A percentile compares a stretch with the other conserved stretches of the same genome.
Conservation (phyloP, 257 asterid genomes). For the Mitragyna speciosa region DNA sequence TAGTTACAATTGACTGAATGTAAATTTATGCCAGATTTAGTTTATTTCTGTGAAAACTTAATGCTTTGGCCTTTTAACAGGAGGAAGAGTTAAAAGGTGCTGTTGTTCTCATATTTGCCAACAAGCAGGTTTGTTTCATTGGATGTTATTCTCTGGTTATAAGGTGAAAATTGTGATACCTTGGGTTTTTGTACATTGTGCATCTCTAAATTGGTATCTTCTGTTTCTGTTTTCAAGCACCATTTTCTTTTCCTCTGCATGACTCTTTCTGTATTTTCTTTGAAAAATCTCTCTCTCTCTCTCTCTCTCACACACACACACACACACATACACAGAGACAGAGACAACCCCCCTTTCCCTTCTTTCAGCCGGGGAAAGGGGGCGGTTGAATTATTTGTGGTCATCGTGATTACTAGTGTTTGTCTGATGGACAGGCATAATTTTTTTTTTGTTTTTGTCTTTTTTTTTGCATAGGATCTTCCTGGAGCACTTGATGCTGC, state of each 20-base stretch:
- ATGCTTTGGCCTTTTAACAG: slow-evolving; percentile 23
- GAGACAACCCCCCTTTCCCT: no score
- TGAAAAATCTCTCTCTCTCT: neutral
- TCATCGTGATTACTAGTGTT: neutral
- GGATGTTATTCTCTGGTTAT: neutral
- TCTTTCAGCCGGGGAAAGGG: no score
- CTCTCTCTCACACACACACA: neutral
- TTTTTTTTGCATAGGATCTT: slow-evolving; percentile 60
- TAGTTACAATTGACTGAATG: neutral
- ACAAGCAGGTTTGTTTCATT: slow-evolving; percentile 37
- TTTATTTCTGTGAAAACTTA: neutral
- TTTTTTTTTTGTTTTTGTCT: neutral
- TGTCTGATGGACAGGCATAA: neutral
- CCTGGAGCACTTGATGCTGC: slow-evolving; percentile 99
- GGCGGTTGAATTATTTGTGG: no score
- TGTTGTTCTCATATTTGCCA: slow-evolving; percentile 49
- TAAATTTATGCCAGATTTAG: neutral
- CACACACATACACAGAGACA: neutral
- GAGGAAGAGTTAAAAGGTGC: slow-evolving; percentile 57
- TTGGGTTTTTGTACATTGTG: neutral
- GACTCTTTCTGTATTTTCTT: no score
- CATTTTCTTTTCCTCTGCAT: neutral
- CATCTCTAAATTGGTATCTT: neutral
- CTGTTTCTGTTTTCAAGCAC: neutral
- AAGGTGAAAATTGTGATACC: neutral